These are phyloP conservation scores for Dictyostelium brefeldianum DNA, from an alignment of 78 protist species.

Conservation along the genomic window DNA sequence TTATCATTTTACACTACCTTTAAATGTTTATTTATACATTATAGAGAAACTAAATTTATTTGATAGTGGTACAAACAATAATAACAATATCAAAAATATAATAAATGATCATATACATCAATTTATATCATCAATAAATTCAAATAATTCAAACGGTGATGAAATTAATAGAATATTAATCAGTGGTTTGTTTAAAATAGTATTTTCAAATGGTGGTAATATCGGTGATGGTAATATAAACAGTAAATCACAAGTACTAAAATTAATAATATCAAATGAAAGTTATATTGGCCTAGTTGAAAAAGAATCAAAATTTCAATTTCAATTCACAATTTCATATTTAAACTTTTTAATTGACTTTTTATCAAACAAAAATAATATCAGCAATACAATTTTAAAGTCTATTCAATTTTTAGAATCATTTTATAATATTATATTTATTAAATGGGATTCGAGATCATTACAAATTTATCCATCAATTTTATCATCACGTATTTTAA, in stretches of 20 bases:
- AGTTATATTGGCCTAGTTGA: not conserved
- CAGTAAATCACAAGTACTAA: not conserved
- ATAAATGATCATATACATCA: not conserved
- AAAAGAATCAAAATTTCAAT: not conserved
- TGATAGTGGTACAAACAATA: not conserved
- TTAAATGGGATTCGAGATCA: not conserved
- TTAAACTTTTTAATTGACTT: not conserved
- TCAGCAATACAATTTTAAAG: not conserved
- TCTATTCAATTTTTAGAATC: constrained; percentile 1
- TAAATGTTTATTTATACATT: not conserved
- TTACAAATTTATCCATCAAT: not conserved
- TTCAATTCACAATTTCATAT: not conserved
- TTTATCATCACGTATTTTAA: not conserved
- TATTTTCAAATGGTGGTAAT: not conserved
- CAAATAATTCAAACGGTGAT: not conserved
- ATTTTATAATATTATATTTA: not conserved
- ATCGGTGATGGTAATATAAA: not conserved
- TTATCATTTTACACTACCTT: not conserved
- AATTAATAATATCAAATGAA: not conserved
- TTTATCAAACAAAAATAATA: not conserved
- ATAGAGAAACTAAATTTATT: not conserved
- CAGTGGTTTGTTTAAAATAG: not conserved
- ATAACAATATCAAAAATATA: not conserved
- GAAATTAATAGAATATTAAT: not conserved
- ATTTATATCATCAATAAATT: not conserved